These are phyloP conservation scores for Melanomma pulvis-pyrius DNA, from an alignment of 495 filamentous ascomycete genomes.

Conservation along the genomic window DNA sequence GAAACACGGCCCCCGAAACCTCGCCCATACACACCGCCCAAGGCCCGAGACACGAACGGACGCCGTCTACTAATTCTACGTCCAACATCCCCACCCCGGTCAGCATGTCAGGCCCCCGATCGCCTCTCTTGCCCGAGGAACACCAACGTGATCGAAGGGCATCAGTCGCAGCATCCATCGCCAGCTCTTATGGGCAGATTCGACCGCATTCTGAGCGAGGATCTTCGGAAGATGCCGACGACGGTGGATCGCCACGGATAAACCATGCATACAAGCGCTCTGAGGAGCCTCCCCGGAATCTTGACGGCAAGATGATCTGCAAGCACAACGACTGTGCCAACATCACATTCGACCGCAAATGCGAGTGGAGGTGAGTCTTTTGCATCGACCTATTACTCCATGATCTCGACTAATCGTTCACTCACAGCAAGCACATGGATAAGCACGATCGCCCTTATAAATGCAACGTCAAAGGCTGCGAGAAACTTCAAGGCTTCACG, in stretches of 20 bases:
- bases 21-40: conserved; percentile 18
- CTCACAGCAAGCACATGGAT: conserved; percentile 86
- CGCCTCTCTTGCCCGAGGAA: conserved; percentile 15
- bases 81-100: conserved; percentile 29
- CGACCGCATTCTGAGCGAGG: conserved; percentile 21
- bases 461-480: conserved; percentile 73
- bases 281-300: conserved; percentile 64
- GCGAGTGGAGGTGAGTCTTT: conserved; percentile 83
- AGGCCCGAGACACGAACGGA: conserved; percentile 20
- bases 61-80: conserved; percentile 20
- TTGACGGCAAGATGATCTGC: conserved; percentile 71
- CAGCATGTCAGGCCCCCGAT: conserved; percentile 27
- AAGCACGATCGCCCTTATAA: conserved; percentile 93
- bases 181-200: conserved; percentile 10
- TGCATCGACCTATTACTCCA: not conserved
- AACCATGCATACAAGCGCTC: conserved; percentile 38
- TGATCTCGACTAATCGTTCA: not conserved
- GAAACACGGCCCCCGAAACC: conserved; percentile 11
- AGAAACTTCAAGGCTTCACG: conserved; percentile 89
- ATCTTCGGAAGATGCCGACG: conserved; percentile 30
- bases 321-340: conserved; percentile 60
- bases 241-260: conserved; percentile 22
- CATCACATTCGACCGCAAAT: conserved; percentile 74
- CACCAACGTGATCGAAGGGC: conserved; percentile 16
- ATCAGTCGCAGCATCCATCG: conserved; percentile 13